These are phyloP conservation scores for Trichoderma erinaceum DNA, from an alignment of 495 filamentous ascomycete species.

Conservation along the genomic window DNA sequence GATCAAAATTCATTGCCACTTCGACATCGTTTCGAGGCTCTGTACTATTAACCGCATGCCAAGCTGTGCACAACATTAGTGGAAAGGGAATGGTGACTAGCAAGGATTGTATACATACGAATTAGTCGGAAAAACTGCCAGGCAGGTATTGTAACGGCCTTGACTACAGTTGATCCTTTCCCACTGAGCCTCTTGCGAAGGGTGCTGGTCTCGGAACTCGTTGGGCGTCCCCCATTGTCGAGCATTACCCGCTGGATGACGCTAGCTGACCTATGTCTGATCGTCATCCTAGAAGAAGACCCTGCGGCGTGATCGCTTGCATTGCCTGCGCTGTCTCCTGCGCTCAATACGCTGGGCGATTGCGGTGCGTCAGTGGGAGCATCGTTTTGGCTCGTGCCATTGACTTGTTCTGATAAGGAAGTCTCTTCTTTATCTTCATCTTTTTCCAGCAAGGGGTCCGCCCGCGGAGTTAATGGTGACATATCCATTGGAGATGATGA, in stretches of 20 bases:
- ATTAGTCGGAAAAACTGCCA: conserved; percentile 97
- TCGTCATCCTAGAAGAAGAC: not conserved
- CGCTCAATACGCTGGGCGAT: not conserved
- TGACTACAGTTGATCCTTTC: conserved; percentile 51
- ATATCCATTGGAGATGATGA: conserved; percentile 1
- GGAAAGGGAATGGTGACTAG: not conserved
- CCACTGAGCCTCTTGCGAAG: conserved; percentile 35
- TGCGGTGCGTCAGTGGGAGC: not conserved
- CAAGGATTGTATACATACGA: conserved; percentile 45
- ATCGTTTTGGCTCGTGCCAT: not conserved
- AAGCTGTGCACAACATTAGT: conserved; percentile 61
- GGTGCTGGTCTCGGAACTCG: conserved; percentile 33
- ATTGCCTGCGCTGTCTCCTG: too few species aligned
- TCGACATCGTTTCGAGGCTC: conserved; percentile 41
- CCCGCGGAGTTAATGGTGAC: not conserved
- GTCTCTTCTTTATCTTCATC: not conserved
- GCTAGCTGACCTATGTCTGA: conserved; percentile 39
- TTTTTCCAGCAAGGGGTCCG: not conserved
- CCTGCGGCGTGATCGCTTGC: not conserved
- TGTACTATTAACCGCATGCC: conserved; percentile 50
- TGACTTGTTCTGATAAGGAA: not conserved
- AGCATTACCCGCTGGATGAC: conserved; percentile 45
- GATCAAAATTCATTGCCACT: conserved; percentile 43
- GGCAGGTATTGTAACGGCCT: conserved; percentile 89
- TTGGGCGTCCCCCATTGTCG: conserved; percentile 27